These are phyloP conservation scores for Melanomma pulvis-pyrius DNA, from an alignment of 495 filamentous ascomycete species.

Conservation along the genomic window DNA sequence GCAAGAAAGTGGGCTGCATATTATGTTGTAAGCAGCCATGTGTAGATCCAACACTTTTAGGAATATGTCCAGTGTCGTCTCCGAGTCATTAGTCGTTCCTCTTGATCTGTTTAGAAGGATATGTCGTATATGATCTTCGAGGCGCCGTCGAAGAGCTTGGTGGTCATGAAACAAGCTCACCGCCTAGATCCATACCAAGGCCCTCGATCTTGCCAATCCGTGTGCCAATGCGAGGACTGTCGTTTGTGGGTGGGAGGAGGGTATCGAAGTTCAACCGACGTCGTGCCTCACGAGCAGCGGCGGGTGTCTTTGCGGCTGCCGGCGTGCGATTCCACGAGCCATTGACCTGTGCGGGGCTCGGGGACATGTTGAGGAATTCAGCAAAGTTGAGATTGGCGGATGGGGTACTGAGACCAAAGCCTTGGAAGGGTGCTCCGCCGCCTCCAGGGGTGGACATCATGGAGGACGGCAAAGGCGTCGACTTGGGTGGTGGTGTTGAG, in stretches of 20 bases:
- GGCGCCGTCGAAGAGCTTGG: not conserved
- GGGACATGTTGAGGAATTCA: conserved; percentile 96
- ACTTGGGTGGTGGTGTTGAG: conserved; percentile 83
- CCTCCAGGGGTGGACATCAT: conserved; percentile 87
- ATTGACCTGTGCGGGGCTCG: conserved; percentile 83
- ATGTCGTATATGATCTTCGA: conserved; percentile 1
- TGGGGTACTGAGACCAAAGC: conserved; percentile 61
- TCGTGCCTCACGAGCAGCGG: conserved; percentile 58
- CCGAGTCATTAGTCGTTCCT: conserved; percentile 25
- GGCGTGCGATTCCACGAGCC: conserved; percentile 58
- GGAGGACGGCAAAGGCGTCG: conserved; percentile 75
- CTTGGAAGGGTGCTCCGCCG: conserved; percentile 59
- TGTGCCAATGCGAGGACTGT: conserved; percentile 42
- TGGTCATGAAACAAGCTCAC: conserved; percentile 49
- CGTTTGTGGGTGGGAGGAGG: conserved; percentile 56
- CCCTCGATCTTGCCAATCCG: conserved; percentile 37
- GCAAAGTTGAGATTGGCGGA: conserved; percentile 84
- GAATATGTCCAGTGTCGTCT: conserved; percentile 12
- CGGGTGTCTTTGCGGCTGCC: conserved; percentile 59
- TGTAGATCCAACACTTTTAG: conserved; percentile 11
- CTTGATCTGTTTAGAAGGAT: not conserved
- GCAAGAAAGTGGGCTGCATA: not conserved
- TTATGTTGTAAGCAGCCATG: conserved; percentile 1
- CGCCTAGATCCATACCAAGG: conserved; percentile 59
- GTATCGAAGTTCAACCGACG: conserved; percentile 70